These are phyloP conservation scores for Fusarium virguliforme DNA, from an alignment of 2,329 filamentous ascomycete species.

Conservation along the genomic window DNA sequence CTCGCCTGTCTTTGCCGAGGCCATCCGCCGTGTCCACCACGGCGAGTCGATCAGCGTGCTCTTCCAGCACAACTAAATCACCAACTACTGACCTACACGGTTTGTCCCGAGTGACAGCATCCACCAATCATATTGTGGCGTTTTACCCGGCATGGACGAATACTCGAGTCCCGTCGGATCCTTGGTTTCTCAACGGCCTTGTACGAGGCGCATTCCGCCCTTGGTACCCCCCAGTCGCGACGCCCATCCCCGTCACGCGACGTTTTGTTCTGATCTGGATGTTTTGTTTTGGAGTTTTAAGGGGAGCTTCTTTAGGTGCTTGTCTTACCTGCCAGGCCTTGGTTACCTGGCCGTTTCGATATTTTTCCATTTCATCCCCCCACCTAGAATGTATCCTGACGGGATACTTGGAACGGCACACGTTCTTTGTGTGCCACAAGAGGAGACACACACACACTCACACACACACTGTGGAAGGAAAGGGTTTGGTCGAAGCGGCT, in stretches of 20 bases:
- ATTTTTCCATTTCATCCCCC: slow-evolving; percentile 33
- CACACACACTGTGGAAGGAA: slow-evolving; percentile 30
- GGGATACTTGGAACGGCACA: slow-evolving; percentile 41
- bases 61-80: slow-evolving; percentile 68
- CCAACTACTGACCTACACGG: slow-evolving; percentile 22
- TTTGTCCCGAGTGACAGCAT: slow-evolving; percentile 34
- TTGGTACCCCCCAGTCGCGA: slow-evolving; percentile 28
- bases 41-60: slow-evolving; percentile 97
- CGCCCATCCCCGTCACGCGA: slow-evolving; percentile 32
- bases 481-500: slow-evolving; percentile 43
- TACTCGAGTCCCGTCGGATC: slow-evolving; percentile 22
- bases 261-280: slow-evolving; percentile 39
- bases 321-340: slow-evolving; percentile 43
- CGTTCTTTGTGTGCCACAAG: slow-evolving; percentile 29
- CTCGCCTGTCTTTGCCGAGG: slow-evolving; percentile 92
- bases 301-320: slow-evolving; percentile 47
- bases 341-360: slow-evolving; percentile 44
- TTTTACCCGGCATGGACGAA: slow-evolving; percentile 23
- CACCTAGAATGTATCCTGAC: slow-evolving; percentile 38
- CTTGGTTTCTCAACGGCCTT: slow-evolving; percentile 25
- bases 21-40: slow-evolving; percentile 95
- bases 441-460: slow-evolving; percentile 29
- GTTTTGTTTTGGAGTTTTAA: slow-evolving; percentile 51
- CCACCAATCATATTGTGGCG: slow-evolving; percentile 31
- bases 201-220: slow-evolving; percentile 20